Conservation (phyloP, 352 stramenopile species). For the Aphanomyces cochlioides region DNA sequence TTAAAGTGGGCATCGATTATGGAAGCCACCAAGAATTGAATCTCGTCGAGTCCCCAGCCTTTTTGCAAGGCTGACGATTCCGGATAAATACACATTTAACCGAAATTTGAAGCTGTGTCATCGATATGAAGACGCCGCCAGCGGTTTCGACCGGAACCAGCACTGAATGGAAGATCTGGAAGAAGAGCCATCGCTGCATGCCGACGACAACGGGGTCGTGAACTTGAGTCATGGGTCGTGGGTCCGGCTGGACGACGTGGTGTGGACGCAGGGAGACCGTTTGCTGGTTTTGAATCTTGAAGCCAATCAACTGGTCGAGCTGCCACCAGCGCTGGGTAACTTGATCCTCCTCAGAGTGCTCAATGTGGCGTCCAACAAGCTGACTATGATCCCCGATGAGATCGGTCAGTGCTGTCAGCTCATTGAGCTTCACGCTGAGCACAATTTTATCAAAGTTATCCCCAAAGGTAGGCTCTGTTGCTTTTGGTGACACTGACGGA, state of each 20-base stretch:
- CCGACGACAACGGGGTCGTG: slow-evolving; percentile 65
- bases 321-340: slow-evolving; percentile 57
- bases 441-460: slow-evolving; percentile 63
- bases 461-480: slow-evolving; percentile 32
- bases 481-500: too few species aligned
- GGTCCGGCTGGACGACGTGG: slow-evolving; percentile 74
- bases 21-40: too few species aligned
- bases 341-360: slow-evolving; percentile 62
- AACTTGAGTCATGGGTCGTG: slow-evolving; percentile 75
- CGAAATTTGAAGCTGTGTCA: background rate
- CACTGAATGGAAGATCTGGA: slow-evolving; percentile 64
- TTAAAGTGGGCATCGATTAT: too few species aligned
- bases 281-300: slow-evolving; percentile 69
- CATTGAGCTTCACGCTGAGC: slow-evolving; percentile 58
- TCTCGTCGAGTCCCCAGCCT: too few species aligned
- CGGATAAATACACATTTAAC: too few species aligned
- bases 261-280: slow-evolving; percentile 62
- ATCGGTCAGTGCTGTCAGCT: slow-evolving; percentile 60
- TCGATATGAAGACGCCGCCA: background rate
- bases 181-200: slow-evolving; percentile 49
- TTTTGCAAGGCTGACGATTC: too few species aligned
- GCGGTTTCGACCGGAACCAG: background rate
- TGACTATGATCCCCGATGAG: slow-evolving; percentile 47
- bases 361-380: slow-evolving; percentile 56
- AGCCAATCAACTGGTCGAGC: slow-evolving; percentile 63